Base-by-base conservation (phyloP, 2,329 filamentous ascomycete species). In the Epichloe uncinata region DNA sequence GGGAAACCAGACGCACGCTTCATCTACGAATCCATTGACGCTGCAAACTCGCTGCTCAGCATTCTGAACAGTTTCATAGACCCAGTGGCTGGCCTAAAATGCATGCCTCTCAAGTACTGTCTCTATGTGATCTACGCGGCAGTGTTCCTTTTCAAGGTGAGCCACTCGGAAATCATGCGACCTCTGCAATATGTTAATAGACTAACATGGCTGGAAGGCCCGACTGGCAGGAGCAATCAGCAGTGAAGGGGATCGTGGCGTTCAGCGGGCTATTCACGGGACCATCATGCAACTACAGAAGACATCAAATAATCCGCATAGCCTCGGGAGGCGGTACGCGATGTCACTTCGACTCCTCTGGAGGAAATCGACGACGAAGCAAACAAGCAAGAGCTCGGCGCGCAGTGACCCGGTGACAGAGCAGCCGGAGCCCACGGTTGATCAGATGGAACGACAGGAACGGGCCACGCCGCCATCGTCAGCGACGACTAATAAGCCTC, bases 21-120 rank as follows among this genome's bases (percentile, higher is more conserved):
- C 61, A 82, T 84, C 50, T 83, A 82, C 60, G 79, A 82, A 58
- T 78, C 78, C 2, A 72, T 84, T 7, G 78, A 82, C 55, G 78
- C 80, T 2, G 80, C 79, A 0, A 82, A 81, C 58, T 74, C 76
- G 0, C 72, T 82, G 16, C 65, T 84, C 13, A 74, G 71, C 15
- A 79, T 78, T 1, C 69, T 83, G 20, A 81, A 78, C 57, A 75
- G 74, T 50, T 74, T 73, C 53, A 73, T 82, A 33, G 74, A 82
- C 50, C 77, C 79, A 0, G 71, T 75, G 47, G 73, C 72, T 15
- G 74, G 77, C 42, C 67, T 83, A 15, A 74, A 78, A 52, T 82
- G 78, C 53, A 81, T 84, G 78, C 80, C 80, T 2, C 65, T 82
- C 8, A 70, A 78, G 33, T 83, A 78, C 57, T 82, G 81, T 53